Percentiles rank a stretch among this genome's conserved stretches.
Evolutionary conservation across 169 alveolate species (phyloP).

Genomic region (Theileria equi): DNA sequence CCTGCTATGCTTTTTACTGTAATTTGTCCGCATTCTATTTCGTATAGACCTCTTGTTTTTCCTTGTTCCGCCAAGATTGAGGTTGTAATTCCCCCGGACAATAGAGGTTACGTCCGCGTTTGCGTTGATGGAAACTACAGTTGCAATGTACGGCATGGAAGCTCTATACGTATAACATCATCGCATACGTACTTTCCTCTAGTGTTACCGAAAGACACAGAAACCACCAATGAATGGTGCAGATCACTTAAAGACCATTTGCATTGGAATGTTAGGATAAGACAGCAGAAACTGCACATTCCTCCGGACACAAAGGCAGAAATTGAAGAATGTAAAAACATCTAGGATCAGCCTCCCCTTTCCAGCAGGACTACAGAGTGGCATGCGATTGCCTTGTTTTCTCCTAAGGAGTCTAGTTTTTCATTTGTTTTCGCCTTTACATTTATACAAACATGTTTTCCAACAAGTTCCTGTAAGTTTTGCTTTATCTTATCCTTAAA

Average conservation of each 20-base stretch:
- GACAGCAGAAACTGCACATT: conserved; percentile 56
- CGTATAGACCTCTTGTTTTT: conserved; percentile 91
- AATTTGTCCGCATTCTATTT: conserved; percentile 93
- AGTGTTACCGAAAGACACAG: conserved; percentile 57
- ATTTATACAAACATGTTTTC: conserved; percentile 26
- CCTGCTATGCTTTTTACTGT: conserved; percentile 88
- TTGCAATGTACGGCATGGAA: conserved; percentile 54
- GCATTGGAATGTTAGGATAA: conserved; percentile 61
- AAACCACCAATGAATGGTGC: conserved; percentile 57
- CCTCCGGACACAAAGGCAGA: conserved; percentile 20
- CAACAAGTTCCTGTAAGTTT: conserved; percentile 14
- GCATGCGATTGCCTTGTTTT: conserved; percentile 59
- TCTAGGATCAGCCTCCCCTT: neutral
- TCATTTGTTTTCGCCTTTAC: conserved; percentile 69
- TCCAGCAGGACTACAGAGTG: conserved; percentile 45
- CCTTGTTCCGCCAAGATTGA: conserved; percentile 72
- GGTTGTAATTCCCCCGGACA: conserved; percentile 66
- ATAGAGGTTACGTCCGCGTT: conserved; percentile 67
- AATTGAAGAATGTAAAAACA: neutral
- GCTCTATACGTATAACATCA: conserved; percentile 34
- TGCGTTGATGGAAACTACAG: conserved; percentile 62
- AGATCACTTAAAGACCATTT: conserved; percentile 57
- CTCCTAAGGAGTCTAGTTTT: conserved; percentile 58
- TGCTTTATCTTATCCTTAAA: conserved; percentile 2
- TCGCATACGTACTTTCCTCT: conserved; percentile 47